Evolutionary conservation across 1,139 yeast species (phyloP), one percentile per base, ranked within the genome.

Genomic region (Saccharomyces pastorianus): DNA sequence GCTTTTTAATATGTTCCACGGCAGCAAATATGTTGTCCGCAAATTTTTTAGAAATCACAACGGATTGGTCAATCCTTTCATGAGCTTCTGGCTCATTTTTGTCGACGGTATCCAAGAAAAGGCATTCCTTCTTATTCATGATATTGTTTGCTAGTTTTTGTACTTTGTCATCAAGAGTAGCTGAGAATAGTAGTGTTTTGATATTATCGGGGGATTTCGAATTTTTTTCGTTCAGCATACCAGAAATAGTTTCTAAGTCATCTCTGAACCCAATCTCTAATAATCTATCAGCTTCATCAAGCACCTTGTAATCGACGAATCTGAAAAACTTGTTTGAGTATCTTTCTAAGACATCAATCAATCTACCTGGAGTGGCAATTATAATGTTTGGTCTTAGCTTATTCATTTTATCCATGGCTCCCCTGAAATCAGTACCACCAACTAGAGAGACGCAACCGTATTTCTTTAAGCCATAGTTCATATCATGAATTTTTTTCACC

Each of bases 341-440:
- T 48, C 73, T 74, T 38, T 74, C 72, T 55, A 89, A 71, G 57
- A 80, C 73, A 62, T 85, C 96, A 54, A 77, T 69, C 56, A 90
- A 76, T 73, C 97, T 80, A 59, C 97, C 97, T 1, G 98, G 98
- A 4, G 98, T 90, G 14, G 90, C 96, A 57, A 90, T 86, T 47
- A 89, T 80, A 60, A 91, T 82, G 44, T 78, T 77, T 14, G 78
- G 79, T 54, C 67, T 66, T 11, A 57, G 9, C 26, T 31, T 28
- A 23, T 28, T 28, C 64, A 74, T 64, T 23, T 69, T 68, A 29
- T 60, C 63, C 50, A 77, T 64, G 58, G 78, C 79, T 11, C 58
- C 59, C 47, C 61, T 63, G 60, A 74, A 73, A 50, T 74, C 70
- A 26, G 78, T 72, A 42, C 84, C 85, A 57, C 85, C 85, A 38